Base-by-base conservation (phyloP, 306 rosid genomes). In the Mimosa pudica region DNA sequence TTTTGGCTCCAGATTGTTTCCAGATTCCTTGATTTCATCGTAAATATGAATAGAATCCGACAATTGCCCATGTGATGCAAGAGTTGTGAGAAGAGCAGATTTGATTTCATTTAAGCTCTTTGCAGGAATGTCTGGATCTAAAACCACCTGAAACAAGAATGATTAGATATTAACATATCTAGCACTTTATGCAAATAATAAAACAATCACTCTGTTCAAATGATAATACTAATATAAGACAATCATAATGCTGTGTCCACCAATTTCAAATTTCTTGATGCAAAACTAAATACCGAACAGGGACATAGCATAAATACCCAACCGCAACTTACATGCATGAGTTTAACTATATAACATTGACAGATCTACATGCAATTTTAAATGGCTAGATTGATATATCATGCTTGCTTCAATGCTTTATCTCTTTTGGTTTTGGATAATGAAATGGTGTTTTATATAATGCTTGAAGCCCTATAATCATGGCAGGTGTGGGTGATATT, bases 51-150 rank as follows among this genome's bases (percentile, higher is more conserved):
- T 83, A 41, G 98, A 93, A 67, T 95, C 96, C 0, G 83, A 74
- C 75, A 90, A 67, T 81, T 87, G 86, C 74, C 93, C 96, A 65
- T 86, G 79, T 38, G 88, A 87, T 61, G 97, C 97, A 77, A 95
- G 97, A 76, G 93, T 74, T 76, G 86, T 84, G 82, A 90, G 90
- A 75, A 95, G 98, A 51, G 77, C 92, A 74, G 96, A 86, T 80
- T 87, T 91, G 77, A 92, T 79, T 84, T 92, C 98, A 81, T 82
- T 82, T 70, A 85, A 65, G 86, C 10, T 52, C 82, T 86, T 91
- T 20, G 1, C 2, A 16, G 90, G 87, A 81, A 92, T 75, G 20
- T 55, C 8, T 76, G 85, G 57, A 82, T 89, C 92, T 24, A 61
- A 78, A 77, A 89, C 60, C 30, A 91, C 89, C 98, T 95, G 86